These are phyloP conservation scores for Ophiostoma populinum DNA, from an alignment of 2,329 filamentous ascomycete species.

Conservation along the genomic window DNA sequence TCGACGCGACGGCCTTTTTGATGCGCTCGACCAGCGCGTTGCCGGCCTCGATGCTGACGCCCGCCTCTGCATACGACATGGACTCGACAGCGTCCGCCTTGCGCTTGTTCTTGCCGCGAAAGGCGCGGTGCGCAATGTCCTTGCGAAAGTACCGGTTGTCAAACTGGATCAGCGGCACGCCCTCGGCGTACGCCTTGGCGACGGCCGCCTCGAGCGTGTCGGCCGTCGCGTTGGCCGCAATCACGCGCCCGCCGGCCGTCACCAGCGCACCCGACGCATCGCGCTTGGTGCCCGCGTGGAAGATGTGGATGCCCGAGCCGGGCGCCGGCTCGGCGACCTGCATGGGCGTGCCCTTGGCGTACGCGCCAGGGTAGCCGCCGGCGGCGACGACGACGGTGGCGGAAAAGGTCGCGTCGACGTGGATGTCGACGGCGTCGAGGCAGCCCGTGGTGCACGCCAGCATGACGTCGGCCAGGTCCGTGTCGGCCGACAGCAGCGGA, in stretches of 20 bases:
- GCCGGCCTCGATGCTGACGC: conserved; percentile 85
- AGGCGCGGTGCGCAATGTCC: conserved; percentile 73
- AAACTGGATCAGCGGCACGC: conserved; percentile 64
- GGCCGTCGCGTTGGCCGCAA: conserved; percentile 69
- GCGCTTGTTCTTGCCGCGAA: conserved; percentile 24
- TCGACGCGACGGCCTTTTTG: conserved; percentile 76
- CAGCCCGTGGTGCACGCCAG: conserved; percentile 63
- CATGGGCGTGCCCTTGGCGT: conserved; percentile 59
- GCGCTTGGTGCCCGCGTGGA: conserved; percentile 77
- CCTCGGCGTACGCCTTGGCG: conserved; percentile 61
- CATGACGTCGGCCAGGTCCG: conserved; percentile 79
- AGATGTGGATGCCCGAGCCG: conserved; percentile 49
- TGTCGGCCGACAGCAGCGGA: conserved; percentile 57
- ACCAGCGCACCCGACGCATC: conserved; percentile 45
- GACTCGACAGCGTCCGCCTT: conserved; percentile 23
- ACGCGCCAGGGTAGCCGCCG: conserved; percentile 75
- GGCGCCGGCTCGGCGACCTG: conserved; percentile 26
- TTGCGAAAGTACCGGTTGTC: conserved; percentile 81
- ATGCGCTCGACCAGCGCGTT: conserved; percentile 87
- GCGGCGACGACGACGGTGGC: conserved; percentile 90
- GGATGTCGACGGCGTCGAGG: conserved; percentile 51
- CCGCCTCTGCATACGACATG: conserved; percentile 83
- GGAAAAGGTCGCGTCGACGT: conserved; percentile 53
- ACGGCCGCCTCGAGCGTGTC: conserved; percentile 66
- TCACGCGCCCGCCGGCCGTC: conserved; percentile 78